Evolutionary conservation across 192 early-diverging fungal genomes (phyloP), one percentile per base, ranked within the genome.

Genomic region (Mortierella alpina): DNA sequence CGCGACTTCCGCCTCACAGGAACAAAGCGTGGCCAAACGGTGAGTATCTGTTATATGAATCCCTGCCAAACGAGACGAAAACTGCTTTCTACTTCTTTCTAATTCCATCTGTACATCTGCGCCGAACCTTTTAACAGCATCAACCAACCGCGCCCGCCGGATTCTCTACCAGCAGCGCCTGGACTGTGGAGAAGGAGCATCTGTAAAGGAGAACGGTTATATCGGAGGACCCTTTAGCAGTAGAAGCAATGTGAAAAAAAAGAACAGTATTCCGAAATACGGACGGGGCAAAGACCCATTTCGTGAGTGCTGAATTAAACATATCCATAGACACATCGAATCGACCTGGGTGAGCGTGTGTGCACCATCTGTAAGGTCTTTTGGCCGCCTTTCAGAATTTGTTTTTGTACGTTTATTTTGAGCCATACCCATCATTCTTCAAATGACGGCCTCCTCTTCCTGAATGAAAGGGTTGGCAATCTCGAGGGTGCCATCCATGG

Each of bases 401-500:
- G 44, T 20, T 11, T 59, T 31, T 46, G 18, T 15, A 14, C 23
- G 49, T 70, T 60, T 61, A 3, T 42, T 61, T 51, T 15, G 2
- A 39, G 23, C 31, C 31, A 31, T 31, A 31, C 31, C 14, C 3
- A 17, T 1, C 18, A 2, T 17, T 31, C 5, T 70, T 68, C 63
- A 70, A 23, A 72, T 70, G 18, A 82, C 68, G 6, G 73, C 60
- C 39, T 68, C 70, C 44, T 82, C 63, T 8, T 68, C 73, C 52
- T 82, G 84, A 18, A 91, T 75, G 78, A 97, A 98, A 13, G 96
- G 97, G 69, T 98, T 97, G 22, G 88, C 93, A 62, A 99, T 99
- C 75, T 94, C 92, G 66, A 96, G 91, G 9, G 91, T 90, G 48
- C 96, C 96, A 70, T 98, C 96, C 15, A 92, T 85, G 6, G 97